These are phyloP conservation scores for Collybiopsis confluens DNA, from an alignment of 768 basidiomycete species.

Conservation along the genomic window DNA sequence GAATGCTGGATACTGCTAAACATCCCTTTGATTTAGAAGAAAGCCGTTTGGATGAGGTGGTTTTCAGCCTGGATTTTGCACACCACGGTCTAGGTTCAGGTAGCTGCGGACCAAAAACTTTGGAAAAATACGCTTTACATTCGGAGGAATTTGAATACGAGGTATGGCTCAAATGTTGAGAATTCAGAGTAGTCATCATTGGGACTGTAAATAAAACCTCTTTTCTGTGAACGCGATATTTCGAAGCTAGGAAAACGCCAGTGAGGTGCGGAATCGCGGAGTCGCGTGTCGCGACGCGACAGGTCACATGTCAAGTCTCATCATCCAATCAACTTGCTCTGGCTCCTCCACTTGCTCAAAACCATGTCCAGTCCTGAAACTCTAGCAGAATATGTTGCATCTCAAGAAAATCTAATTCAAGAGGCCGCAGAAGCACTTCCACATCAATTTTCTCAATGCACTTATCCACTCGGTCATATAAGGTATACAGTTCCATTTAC, in stretches of 20 bases:
- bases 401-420: slow-evolving; percentile 46
- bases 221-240: too few species aligned
- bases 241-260: too few species aligned
- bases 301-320: too few species aligned
- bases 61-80: slow-evolving; percentile 7
- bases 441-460: slow-evolving; percentile 63
- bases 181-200: background rate
- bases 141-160: slow-evolving; percentile 1
- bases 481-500: slow-evolving; percentile 27
- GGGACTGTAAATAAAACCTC: too few species aligned
- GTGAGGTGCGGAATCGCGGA: too few species aligned
- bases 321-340: too few species aligned
- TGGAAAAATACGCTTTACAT: slow-evolving; percentile 6
- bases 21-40: slow-evolving; percentile 9
- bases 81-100: slow-evolving; percentile 10
- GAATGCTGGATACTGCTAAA: slow-evolving; percentile 3
- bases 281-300: too few species aligned
- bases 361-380: slow-evolving; percentile 19
- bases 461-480: slow-evolving; percentile 53
- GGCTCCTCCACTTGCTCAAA: too few species aligned
- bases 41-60: background rate
- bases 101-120: slow-evolving; percentile 9
- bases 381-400: slow-evolving; percentile 40
- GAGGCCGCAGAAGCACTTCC: slow-evolving; percentile 57
- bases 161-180: slow-evolving; percentile 8